Percentiles rank a stretch among this genome's conserved stretches.
Evolutionary conservation across 192 early-diverging fungal species (phyloP).

Genomic region (Lobosporangium transversale): DNA sequence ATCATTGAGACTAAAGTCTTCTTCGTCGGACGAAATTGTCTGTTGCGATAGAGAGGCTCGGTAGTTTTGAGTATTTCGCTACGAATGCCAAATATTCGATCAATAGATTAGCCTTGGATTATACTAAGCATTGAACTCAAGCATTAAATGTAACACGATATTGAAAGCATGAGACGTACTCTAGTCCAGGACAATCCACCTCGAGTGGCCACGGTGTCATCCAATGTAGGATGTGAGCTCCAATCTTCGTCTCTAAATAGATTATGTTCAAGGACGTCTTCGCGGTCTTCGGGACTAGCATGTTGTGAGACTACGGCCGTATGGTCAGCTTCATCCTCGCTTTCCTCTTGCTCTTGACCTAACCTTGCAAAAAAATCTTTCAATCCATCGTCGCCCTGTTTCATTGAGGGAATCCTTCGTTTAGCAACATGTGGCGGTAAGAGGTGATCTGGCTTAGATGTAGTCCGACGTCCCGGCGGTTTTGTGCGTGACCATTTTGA

Average conservation of each 20-base stretch:
- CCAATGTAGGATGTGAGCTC: not conserved
- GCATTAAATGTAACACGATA: too few species aligned
- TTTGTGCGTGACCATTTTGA: not conserved
- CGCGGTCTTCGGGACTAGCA: too few species aligned
- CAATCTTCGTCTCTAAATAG: not conserved
- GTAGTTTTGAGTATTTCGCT: too few species aligned
- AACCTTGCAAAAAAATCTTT: slow-evolving; percentile 28
- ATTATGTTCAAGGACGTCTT: not conserved
- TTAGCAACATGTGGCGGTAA: slow-evolving; percentile 34
- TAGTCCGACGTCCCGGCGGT: not conserved
- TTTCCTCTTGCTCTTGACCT: slow-evolving; percentile 18
- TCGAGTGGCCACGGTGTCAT: not conserved
- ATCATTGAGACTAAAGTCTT: too few species aligned
- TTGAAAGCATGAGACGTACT: too few species aligned
- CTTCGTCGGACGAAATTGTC: too few species aligned
- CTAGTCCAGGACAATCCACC: not conserved
- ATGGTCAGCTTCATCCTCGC: slow-evolving; percentile 5
- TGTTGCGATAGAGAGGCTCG: too few species aligned
- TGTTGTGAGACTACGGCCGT: too few species aligned
- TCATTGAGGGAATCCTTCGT: slow-evolving; percentile 15
- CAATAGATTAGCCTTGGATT: too few species aligned
- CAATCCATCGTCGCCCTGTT: slow-evolving; percentile 5
- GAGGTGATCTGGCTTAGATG: not conserved
- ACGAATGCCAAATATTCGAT: too few species aligned
- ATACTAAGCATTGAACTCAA: too few species aligned